These are phyloP conservation scores for Acer yangbiense DNA, from an alignment of 345 rosid species.

Conservation along the genomic window DNA sequence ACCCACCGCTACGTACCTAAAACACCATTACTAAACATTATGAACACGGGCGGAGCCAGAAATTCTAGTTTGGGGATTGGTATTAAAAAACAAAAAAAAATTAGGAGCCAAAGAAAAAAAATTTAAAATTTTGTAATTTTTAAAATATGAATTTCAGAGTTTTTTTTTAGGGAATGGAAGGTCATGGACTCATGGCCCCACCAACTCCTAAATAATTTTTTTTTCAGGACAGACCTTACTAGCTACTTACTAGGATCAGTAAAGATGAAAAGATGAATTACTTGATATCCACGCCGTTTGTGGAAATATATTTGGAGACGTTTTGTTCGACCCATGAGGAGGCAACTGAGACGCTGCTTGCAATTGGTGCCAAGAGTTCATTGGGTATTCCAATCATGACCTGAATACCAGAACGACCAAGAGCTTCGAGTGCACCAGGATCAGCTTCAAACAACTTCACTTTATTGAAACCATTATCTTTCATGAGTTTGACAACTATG, in stretches of 20 bases:
- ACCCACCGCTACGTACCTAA: slow-evolving; percentile 82
- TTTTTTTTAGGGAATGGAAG: too few relatives aligned
- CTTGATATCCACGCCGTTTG: slow-evolving; percentile 69
- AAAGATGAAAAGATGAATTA: slow-evolving; percentile 8
- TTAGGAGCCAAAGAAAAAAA: too few relatives aligned
- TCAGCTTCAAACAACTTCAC: slow-evolving; percentile 95
- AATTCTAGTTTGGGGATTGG: too few relatives aligned
- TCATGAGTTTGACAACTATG: slow-evolving; percentile 67
- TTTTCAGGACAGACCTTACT: too few relatives aligned
- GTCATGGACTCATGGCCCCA: too few relatives aligned
- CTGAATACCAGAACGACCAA: slow-evolving; percentile 81
- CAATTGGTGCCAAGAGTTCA: slow-evolving; percentile 63
- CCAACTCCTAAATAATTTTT: too few relatives aligned
- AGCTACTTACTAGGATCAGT: too few relatives aligned
- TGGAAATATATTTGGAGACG: slow-evolving; percentile 64
- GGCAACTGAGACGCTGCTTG: slow-evolving; percentile 56
- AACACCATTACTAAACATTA: background rate
- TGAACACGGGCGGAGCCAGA: too few relatives aligned
- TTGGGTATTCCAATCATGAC: slow-evolving; percentile 97
- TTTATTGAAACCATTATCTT: slow-evolving; percentile 79
- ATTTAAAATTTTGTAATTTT: too few relatives aligned
- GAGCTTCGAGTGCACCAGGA: slow-evolving; percentile 71
- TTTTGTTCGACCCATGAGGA: slow-evolving; percentile 73
- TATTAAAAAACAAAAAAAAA: too few relatives aligned
- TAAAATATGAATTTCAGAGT: too few relatives aligned